These are phyloP conservation scores for Cryptococcus wingfieldii DNA, from an alignment of 1,284 basidiomycete genomes.

Conservation along the genomic window DNA sequence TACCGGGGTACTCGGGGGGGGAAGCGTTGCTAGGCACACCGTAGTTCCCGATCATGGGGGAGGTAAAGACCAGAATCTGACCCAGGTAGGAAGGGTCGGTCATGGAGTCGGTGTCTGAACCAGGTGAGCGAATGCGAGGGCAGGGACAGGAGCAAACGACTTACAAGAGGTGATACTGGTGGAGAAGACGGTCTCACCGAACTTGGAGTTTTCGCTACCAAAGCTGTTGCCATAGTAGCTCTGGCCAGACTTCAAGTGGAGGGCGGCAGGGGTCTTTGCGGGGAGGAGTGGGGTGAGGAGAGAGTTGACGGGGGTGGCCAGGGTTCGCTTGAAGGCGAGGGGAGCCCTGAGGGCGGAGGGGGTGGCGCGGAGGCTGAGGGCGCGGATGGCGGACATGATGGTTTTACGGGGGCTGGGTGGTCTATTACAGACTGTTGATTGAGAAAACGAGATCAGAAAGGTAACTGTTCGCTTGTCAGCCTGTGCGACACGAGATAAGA, in stretches of 20 bases:
- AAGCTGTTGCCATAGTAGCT: constrained; percentile 85
- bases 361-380: constrained; percentile 11
- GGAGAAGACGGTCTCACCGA: constrained; percentile 97
- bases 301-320: constrained; percentile 23
- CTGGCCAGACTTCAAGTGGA: constrained; percentile 92
- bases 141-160: constrained; percentile 32
- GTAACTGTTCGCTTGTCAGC: constrained; percentile 28
- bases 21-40: constrained; percentile 86
- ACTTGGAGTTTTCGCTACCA: constrained; percentile 80
- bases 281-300: constrained; percentile 41
- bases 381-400: background rate
- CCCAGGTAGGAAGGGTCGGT: constrained; percentile 98
- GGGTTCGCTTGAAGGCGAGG: constrained; percentile 13
- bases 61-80: constrained; percentile 97
- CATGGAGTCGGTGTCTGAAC: constrained; percentile 95
- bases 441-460: constrained; percentile 48
- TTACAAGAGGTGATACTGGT: constrained; percentile 96
- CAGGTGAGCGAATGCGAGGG: background rate
- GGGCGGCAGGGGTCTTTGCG: constrained; percentile 64
- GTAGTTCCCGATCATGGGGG: constrained; percentile 98
- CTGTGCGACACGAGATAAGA: constrained; percentile 40
- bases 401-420: background rate
- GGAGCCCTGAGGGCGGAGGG: constrained; percentile 7
- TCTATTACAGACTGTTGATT: constrained; percentile 29
- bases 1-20: constrained; percentile 73